These are phyloP conservation scores for Chalciporus sphaerocephalus DNA, from an alignment of 768 basidiomycete species.

Conservation along the genomic window DNA sequence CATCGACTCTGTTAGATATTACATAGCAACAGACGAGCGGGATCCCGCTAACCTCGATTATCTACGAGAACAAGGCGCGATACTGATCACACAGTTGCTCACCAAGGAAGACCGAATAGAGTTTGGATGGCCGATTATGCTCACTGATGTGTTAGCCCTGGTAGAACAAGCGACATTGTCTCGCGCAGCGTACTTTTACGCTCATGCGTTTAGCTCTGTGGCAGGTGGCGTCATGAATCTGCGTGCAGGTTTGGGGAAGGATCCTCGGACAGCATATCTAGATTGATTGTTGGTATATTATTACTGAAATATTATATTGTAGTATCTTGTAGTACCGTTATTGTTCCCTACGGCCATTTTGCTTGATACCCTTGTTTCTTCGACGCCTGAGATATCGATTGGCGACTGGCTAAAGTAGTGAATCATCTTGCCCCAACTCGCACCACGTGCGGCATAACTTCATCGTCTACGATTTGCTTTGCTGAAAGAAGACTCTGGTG, in stretches of 20 bases:
- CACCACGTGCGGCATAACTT: too few species aligned
- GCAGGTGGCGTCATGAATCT: conserved; percentile 41
- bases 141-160: conserved; percentile 41
- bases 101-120: conserved; percentile 37
- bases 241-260: conserved; percentile 37
- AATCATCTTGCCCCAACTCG: too few species aligned
- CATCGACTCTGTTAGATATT: conserved; percentile 23
- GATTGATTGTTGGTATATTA: conserved; percentile 20
- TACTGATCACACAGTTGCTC: conserved; percentile 40
- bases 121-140: conserved; percentile 40
- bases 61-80: conserved; percentile 33
- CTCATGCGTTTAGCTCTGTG: conserved; percentile 37
- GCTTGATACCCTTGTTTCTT: too few species aligned
- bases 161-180: conserved; percentile 40
- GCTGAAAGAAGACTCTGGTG: too few species aligned
- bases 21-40: conserved; percentile 43
- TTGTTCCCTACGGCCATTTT: too few species aligned
- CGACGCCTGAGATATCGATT: neutral
- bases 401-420: too few species aligned
- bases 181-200: conserved; percentile 40
- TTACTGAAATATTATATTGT: neutral
- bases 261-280: conserved; percentile 37
- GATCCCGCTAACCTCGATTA: conserved; percentile 28
- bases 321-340: neutral
- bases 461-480: too few species aligned